Conservation (phyloP, 768 basidiomycete species). For the Termitomyces sp. region DNA sequence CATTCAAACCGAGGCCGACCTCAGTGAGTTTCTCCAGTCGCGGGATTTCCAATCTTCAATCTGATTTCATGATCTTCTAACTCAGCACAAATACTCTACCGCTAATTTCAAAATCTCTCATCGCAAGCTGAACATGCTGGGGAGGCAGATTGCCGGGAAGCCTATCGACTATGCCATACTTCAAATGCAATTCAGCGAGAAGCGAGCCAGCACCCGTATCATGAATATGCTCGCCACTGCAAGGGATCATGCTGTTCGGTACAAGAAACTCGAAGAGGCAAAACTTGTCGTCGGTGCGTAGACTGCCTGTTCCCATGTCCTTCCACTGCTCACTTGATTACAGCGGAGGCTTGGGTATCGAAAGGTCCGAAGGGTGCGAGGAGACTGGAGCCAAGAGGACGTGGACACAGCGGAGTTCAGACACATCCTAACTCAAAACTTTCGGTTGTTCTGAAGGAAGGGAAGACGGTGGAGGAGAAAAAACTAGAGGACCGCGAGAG, state of each 20-base stretch:
- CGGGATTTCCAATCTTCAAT: not conserved
- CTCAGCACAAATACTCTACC: constrained; percentile 90
- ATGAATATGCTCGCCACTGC: constrained; percentile 87
- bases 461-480: constrained; percentile 70
- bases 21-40: constrained; percentile 18
- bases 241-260: constrained; percentile 76
- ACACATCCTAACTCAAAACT: constrained; percentile 73
- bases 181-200: constrained; percentile 96
- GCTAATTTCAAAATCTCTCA: constrained; percentile 91
- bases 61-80: not conserved
- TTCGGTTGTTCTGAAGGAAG: constrained; percentile 75
- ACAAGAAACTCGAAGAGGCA: constrained; percentile 68
- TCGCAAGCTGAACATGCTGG: constrained; percentile 88
- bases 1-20: constrained; percentile 23
- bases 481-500: constrained; percentile 59
- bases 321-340: constrained; percentile 2
- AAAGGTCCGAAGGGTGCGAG: constrained; percentile 68
- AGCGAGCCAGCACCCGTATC: constrained; percentile 81
- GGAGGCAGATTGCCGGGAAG: constrained; percentile 82
- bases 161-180: constrained; percentile 94
- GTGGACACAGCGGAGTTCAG: constrained; percentile 76
- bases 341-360: constrained; percentile 93
- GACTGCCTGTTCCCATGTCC: not conserved
- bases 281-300: constrained; percentile 81
- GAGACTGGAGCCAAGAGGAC: constrained; percentile 78